Evolutionary conservation across 2,329 filamentous ascomycete genomes (phyloP).

Genomic region (Graphium sp.): DNA sequence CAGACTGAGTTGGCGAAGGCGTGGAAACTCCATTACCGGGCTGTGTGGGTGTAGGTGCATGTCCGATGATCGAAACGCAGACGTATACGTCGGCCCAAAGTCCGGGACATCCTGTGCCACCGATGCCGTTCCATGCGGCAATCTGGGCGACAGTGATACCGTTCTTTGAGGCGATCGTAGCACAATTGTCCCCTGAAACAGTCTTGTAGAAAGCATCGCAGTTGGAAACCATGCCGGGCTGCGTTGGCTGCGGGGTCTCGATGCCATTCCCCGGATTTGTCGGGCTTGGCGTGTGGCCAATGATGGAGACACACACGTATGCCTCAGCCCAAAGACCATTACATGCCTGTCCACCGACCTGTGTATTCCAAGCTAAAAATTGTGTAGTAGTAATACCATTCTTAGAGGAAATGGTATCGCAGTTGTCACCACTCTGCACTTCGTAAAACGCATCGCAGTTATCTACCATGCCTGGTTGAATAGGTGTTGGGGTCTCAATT

Average conservation of each 20-base stretch:
- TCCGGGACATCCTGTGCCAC: constrained; percentile 5
- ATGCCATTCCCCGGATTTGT: constrained; percentile 3
- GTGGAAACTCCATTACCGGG: constrained; percentile 2
- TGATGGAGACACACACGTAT: constrained; percentile 3
- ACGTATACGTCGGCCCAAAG: constrained; percentile 6
- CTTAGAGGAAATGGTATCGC: constrained; percentile 9
- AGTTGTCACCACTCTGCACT: constrained; percentile 9
- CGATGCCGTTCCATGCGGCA: constrained; percentile 8
- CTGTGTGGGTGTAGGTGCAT: constrained; percentile 3
- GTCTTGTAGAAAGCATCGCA: constrained; percentile 9
- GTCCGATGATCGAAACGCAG: constrained; percentile 6
- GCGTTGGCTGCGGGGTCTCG: constrained; percentile 6
- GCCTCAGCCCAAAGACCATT: constrained; percentile 3
- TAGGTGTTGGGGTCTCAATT: constrained; percentile 12
- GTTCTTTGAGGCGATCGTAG: constrained; percentile 3
- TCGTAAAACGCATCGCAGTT: constrained; percentile 14
- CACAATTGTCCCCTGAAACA: constrained; percentile 5
- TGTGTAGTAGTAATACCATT: constrained; percentile 9
- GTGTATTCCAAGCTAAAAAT: constrained; percentile 9
- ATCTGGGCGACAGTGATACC: constrained; percentile 7
- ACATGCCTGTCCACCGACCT: constrained; percentile 1
- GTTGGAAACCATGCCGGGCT: constrained; percentile 8
- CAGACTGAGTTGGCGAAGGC: constrained; percentile 2
- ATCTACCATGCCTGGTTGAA: constrained; percentile 11
- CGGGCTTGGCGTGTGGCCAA: constrained; percentile 1